A percentile compares a stretch with the other conserved stretches of the same genome.
Conservation (phyloP, 2,329 filamentous ascomycete genomes). For the Colletotrichum sp. region DNA sequence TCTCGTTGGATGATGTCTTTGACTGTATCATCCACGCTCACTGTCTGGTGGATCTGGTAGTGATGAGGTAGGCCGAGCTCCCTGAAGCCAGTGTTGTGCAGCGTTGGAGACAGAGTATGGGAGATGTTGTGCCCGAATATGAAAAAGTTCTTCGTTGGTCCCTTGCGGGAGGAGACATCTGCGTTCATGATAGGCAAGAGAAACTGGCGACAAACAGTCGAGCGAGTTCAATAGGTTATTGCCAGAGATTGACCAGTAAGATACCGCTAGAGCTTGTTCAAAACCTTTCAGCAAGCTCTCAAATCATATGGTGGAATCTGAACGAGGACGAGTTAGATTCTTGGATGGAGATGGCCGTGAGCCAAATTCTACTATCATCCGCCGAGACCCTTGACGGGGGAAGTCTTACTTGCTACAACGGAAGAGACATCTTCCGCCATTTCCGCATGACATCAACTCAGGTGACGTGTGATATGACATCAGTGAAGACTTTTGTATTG, state of each 20-base stretch:
- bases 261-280: background rate
- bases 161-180: background rate
- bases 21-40: background rate
- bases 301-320: background rate
- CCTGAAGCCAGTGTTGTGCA: background rate
- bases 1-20: background rate
- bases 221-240: background rate
- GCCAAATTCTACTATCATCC: background rate
- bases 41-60: background rate
- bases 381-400: background rate
- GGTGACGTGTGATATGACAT: background rate
- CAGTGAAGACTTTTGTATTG: background rate
- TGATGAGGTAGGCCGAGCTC: background rate
- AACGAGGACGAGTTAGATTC: background rate
- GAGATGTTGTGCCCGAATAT: slow-evolving; percentile 5
- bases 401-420: background rate
- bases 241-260: background rate
- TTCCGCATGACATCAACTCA: slow-evolving; percentile 17
- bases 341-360: background rate
- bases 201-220: no score
- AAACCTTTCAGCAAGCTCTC: background rate
- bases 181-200: background rate
- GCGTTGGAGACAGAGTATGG: background rate
- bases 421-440: background rate
- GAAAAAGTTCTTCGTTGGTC: background rate